These are phyloP conservation scores for Carex cristatella DNA, from an alignment of 176 grass and related monocot genomes.

Conservation along the genomic window DNA sequence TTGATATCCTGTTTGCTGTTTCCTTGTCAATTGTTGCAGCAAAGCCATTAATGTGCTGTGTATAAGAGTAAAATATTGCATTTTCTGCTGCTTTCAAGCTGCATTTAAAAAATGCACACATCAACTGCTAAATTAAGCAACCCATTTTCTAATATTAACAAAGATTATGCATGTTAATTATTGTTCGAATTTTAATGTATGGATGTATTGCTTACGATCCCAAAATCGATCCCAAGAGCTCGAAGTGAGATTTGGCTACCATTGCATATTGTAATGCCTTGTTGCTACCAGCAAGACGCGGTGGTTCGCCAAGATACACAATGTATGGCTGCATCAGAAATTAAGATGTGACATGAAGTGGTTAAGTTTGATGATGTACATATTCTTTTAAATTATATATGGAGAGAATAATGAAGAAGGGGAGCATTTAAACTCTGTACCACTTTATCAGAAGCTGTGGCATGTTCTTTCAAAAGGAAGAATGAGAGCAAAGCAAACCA, in stretches of 20 bases:
- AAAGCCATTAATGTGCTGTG: conserved; percentile 74
- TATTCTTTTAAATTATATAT: too few species aligned
- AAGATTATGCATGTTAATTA: background rate
- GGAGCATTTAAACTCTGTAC: background rate
- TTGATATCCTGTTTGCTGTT: conserved; percentile 14
- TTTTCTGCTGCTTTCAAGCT: conserved; percentile 38
- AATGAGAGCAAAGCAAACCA: background rate
- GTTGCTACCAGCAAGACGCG: conserved; percentile 11
- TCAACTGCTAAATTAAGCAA: too few species aligned
- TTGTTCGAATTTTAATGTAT: background rate
- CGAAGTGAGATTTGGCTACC: conserved; percentile 43
- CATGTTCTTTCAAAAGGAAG: background rate
- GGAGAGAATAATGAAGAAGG: background rate
- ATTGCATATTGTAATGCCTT: background rate
- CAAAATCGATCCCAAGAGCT: conserved; percentile 52
- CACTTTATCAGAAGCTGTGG: background rate
- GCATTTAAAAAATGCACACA: background rate
- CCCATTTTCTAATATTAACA: too few species aligned
- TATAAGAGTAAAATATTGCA: conserved; percentile 85
- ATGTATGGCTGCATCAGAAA: conserved; percentile 39
- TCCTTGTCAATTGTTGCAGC: conserved; percentile 52
- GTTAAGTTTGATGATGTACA: background rate
- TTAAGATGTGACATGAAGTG: background rate
- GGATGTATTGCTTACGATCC: conserved; percentile 37
- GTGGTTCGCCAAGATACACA: conserved; percentile 67